Base-by-base conservation (phyloP, 352 stramenopile species). In the Globisporangium camurandrum region DNA sequence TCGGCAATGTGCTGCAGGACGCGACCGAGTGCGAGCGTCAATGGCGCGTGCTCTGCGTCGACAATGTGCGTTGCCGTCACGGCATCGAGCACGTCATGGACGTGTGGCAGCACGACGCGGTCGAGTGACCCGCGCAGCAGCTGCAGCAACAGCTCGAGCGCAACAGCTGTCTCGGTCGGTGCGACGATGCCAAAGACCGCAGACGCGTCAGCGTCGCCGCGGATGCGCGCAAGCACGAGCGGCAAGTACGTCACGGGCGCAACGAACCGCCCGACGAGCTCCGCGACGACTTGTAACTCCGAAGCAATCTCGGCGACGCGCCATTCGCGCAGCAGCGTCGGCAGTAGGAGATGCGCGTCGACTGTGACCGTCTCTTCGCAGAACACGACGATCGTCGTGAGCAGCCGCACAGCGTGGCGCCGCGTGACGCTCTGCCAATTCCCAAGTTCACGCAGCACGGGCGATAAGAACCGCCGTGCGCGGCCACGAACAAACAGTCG, bases 281-380 rank as follows among this genome's bases (percentile, higher is more conserved):
- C 67, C 16, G 74, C 75, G 34, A 85, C 66, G 17, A 71, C 47
- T 9, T 54, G 51, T 2, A 70, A 30, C 7, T 67, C 53, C 9
- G 4, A 16, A 5, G 56, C 41, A 23, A 81, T 55, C 30, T 69
- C 45, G 1, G 58, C 30, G 19, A 79, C 64, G 30, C 44, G 55
- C 75, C 77, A 90, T 1, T 55, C 59, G 28, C 64, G 51, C 27
- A 93, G 61, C 34, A 97, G 54, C 23, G 79, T 82, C 28, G 75
- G 61, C 8, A 96, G 39, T 19, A 97, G 41, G 33, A 71, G 24
- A 48, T 96, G 78, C 3, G 79, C 71, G 53, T 97, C 85, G n/a
- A 95, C 81, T 3, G 86, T 97, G 45, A 98, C 79, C 39, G 85
- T 86, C 46, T 98, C 92, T 64, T 98, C 95, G 55, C 86, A 91